Conservation (phyloP, 371 early-diverging fungal genomes). For the Mucor circinelloides region DNA sequence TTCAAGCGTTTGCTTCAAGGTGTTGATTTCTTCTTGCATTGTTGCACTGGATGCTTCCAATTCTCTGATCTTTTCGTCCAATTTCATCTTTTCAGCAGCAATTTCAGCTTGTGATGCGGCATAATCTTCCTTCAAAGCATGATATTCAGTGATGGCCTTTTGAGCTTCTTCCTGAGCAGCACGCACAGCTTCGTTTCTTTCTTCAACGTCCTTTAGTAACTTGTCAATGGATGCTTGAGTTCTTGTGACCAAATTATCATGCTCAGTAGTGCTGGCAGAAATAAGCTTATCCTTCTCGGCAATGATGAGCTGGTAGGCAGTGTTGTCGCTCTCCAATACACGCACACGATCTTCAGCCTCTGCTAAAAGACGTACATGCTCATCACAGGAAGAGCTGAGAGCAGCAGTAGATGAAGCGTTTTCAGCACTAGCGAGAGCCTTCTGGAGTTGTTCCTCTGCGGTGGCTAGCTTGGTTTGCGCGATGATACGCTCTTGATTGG, state of each 20-base stretch:
- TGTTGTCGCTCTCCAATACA: slow-evolving; percentile 12
- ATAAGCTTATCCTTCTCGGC: neutral
- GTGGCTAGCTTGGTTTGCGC: slow-evolving; percentile 19
- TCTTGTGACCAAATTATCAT: neutral
- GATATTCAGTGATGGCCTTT: slow-evolving; percentile 9
- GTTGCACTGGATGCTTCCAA: neutral
- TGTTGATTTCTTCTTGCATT: slow-evolving; percentile 9
- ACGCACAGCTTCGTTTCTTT: neutral
- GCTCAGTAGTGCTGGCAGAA: neutral
- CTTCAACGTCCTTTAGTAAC: slow-evolving; percentile 9
- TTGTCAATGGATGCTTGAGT: slow-evolving; percentile 8
- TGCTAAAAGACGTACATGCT: slow-evolving; percentile 11
- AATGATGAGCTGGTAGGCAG: slow-evolving; percentile 1
- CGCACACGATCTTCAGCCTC: slow-evolving; percentile 19
- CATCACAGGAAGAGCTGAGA: slow-evolving; percentile 1
- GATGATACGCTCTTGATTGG: slow-evolving; percentile 17
- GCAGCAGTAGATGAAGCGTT: neutral
- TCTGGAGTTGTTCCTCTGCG: slow-evolving; percentile 12
- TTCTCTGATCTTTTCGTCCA: slow-evolving; percentile 15
- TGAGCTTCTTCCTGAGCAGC: slow-evolving; percentile 12
- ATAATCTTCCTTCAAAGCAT: slow-evolving; percentile 26
- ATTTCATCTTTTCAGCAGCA: slow-evolving; percentile 10
- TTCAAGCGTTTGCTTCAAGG: slow-evolving; percentile 5
- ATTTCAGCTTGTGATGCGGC: slow-evolving; percentile 23
- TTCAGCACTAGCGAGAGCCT: neutral